Base-by-base conservation (phyloP, 1,139 yeast species). In the Suhomyces yuchorum region DNA sequence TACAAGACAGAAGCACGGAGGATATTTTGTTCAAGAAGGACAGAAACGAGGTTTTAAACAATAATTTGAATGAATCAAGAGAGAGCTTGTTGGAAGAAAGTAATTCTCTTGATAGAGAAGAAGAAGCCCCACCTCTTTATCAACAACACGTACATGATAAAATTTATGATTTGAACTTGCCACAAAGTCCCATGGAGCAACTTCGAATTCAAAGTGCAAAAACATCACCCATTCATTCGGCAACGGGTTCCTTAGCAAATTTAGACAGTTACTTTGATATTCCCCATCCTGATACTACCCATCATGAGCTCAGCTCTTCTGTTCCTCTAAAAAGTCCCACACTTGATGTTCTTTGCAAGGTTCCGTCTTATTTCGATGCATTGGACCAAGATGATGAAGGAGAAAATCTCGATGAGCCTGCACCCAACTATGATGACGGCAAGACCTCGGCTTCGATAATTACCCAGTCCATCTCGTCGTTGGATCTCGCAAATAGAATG, bases 61-160 rank as follows among this genome's bases (percentile, higher is more conserved):
- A 47, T 23, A 23, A 39, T 17, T 6, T 22, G 30, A 34, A 33
- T 18, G 37, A 22, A 6, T 32, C 37, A 3, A n/a, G 38, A 0
- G 59, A 53, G 7, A 53, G 54, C 8, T 61, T 51, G 9, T 60
- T 55, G 11, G 50, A 42, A 9, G 57, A 53, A 3, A 63, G 54
- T 7, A 55, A 58, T 23, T 71, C 71, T 20, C 62, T 64, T 37
- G 73, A 68, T 44, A 57, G 65, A 12, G 61, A 60, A 26, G 71
- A 62, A 2, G 56, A 55, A 3, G 78, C 78, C 2, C 81, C 79
- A 8, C 80, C 80, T 3, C 44, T 73, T 35, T 75, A 75, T 53
- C 72, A 71, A 42, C 61, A 68, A 43, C 74, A 73, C 43, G 60
- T 66, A 3, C 63, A 57, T 47, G 80, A 75, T 54, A 61, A 65